Conservation (phyloP, 768 basidiomycete genomes). For the Kwoniella sp. region DNA sequence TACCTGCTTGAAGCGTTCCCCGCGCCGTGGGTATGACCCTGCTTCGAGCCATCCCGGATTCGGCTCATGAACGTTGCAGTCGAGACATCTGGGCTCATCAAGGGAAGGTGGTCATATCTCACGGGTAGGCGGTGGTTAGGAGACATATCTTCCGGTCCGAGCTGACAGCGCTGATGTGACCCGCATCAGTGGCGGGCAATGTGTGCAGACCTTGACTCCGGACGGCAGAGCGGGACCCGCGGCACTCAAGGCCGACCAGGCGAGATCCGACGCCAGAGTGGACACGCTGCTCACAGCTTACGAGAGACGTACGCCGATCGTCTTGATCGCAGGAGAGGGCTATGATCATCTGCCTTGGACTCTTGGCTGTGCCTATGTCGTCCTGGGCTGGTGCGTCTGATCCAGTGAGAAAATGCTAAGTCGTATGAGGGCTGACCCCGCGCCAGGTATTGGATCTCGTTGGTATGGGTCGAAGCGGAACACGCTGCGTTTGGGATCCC, state of each 20-base stretch:
- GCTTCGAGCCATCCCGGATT: too few species aligned
- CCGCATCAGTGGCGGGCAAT: constrained; percentile 41
- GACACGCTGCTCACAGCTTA: constrained; percentile 26
- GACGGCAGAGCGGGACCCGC: constrained; percentile 1
- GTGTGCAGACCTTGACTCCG: constrained; percentile 6
- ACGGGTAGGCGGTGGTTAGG: constrained; percentile 23
- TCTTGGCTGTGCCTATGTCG: constrained; percentile 28
- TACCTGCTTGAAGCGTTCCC: constrained; percentile 39
- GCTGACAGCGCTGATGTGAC: background rate
- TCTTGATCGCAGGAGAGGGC: constrained; percentile 36
- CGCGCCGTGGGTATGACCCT: constrained; percentile 26
- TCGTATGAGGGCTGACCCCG: background rate
- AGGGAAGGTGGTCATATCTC: constrained; percentile 39
- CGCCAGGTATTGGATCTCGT: constrained; percentile 39
- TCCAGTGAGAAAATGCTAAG: background rate
- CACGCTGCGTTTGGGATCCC: constrained; percentile 2
- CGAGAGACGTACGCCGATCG: constrained; percentile 24
- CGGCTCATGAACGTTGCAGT: too few species aligned
- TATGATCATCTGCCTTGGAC: constrained; percentile 35
- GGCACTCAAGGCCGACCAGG: constrained; percentile 32
- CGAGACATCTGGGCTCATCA: constrained; percentile 39
- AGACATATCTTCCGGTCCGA: background rate
- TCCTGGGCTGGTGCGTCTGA: constrained; percentile 33
- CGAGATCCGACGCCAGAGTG: constrained; percentile 23
- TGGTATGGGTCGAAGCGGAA: constrained; percentile 41